Conservation (phyloP, 2,329 filamentous ascomycete genomes). For the Metarhizium guizhouense region DNA sequence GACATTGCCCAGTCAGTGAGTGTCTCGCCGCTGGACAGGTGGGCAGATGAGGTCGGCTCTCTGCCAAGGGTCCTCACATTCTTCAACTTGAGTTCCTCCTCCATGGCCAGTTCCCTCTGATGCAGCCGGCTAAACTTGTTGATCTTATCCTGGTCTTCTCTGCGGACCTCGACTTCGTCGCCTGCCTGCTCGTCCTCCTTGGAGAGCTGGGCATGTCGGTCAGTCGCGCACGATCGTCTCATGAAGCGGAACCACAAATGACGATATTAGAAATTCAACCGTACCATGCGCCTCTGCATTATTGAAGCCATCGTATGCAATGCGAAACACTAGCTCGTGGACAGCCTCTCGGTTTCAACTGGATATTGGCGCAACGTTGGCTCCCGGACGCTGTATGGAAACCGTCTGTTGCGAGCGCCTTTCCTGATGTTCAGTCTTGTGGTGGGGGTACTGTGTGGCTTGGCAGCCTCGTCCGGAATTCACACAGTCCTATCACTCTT, state of each 20-base stretch:
- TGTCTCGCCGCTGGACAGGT: background rate
- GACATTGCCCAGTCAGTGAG: constrained; percentile 6
- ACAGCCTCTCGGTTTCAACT: background rate
- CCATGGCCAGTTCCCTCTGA: constrained; percentile 68
- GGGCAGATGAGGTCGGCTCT: background rate
- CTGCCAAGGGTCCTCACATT: constrained; percentile 45
- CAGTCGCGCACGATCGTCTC: constrained; percentile 4
- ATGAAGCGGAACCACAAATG: background rate
- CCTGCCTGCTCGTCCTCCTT: constrained; percentile 78
- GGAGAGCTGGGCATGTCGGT: constrained; percentile 55
- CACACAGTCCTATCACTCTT: background rate
- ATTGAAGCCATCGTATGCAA: constrained; percentile 30
- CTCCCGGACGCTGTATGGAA: background rate
- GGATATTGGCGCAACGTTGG: background rate
- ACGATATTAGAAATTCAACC: constrained; percentile 5
- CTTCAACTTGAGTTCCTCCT: constrained; percentile 74
- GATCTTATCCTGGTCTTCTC: constrained; percentile 98
- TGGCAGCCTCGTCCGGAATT: too few relatives aligned
- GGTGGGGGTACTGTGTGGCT: too few relatives aligned
- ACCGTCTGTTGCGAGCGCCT: background rate
- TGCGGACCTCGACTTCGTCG: constrained; percentile 86
- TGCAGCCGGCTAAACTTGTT: constrained; percentile 95
- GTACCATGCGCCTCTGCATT: constrained; percentile 54
- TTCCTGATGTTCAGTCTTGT: too few relatives aligned
- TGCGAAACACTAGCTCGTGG: background rate